Evolutionary conservation across 305 asterid species (phyloP).

Genomic region (Fraxinus platypoda): DNA sequence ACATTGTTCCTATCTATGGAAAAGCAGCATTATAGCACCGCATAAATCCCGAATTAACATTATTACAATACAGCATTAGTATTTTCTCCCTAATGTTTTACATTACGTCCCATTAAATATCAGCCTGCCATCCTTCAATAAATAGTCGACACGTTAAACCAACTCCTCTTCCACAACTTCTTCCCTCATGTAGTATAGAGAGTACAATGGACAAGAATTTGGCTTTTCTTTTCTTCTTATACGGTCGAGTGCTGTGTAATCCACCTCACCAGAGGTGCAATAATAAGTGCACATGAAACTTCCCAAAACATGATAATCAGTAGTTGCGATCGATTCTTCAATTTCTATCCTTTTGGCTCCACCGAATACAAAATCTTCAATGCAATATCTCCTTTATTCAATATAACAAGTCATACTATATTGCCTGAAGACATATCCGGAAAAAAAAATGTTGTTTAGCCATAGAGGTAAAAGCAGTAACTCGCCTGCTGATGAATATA

Average conservation of each 20-base stretch:
- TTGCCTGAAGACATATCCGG: neutral
- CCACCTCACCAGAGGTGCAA: neutral
- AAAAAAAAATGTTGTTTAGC: constrained; percentile 20
- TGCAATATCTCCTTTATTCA: neutral
- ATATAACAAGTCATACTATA: neutral
- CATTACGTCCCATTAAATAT: neutral
- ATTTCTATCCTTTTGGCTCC: neutral
- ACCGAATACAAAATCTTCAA: neutral
- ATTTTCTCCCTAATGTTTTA: neutral
- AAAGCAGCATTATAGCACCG: neutral
- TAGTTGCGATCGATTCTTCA: neutral
- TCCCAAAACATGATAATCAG: neutral
- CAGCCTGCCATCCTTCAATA: neutral
- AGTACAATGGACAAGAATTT: neutral
- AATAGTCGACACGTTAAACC: neutral
- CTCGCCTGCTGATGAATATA: constrained; percentile 36
- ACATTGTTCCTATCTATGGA: neutral
- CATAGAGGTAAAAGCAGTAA: constrained; percentile 37
- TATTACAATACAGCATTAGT: neutral
- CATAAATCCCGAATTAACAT: neutral
- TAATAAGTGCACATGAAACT: neutral
- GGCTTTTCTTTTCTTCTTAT: neutral
- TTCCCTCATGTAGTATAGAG: neutral
- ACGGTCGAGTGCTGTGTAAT: neutral
- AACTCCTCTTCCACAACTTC: neutral